Conservation (phyloP, 352 stramenopile species). For the Lagenidium sp. region DNA sequence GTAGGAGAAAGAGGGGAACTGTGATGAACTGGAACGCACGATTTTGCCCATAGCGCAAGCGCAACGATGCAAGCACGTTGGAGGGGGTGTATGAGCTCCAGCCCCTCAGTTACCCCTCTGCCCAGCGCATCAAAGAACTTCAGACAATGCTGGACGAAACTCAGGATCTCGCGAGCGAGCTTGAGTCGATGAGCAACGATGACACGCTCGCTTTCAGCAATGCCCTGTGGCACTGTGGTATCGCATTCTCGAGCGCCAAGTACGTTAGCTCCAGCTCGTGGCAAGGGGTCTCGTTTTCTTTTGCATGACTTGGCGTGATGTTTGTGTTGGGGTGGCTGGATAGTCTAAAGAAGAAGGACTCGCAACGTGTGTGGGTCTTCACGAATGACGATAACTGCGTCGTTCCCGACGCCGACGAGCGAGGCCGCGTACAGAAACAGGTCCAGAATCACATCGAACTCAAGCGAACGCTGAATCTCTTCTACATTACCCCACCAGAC, state of each 20-base stretch:
- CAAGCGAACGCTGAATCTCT: constrained; percentile 63
- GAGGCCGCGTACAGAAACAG: constrained; percentile 60
- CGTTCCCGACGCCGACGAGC: constrained; percentile 45
- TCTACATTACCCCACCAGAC: constrained; percentile 58
- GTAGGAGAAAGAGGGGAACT: too few species aligned
- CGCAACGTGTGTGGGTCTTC: constrained; percentile 81
- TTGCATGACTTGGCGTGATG: not conserved
- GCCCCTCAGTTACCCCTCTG: constrained; percentile 56
- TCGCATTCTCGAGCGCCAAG: constrained; percentile 76
- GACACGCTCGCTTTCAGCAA: constrained; percentile 72
- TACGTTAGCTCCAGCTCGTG: constrained; percentile 11
- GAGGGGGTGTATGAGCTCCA: constrained; percentile 76
- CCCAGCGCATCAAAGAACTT: constrained; percentile 66
- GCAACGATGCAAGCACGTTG: constrained; percentile 37
- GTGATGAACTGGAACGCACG: too few species aligned
- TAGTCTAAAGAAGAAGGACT: constrained; percentile 83
- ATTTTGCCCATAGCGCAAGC: constrained; percentile 68
- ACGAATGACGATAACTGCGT: constrained; percentile 66
- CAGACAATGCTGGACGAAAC: constrained; percentile 42
- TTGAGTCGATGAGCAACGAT: constrained; percentile 46
- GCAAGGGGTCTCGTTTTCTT: not conserved
- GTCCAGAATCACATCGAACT: constrained; percentile 79
- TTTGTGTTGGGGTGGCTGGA: not conserved
- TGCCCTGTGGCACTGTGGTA: constrained; percentile 72
- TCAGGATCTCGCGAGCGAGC: constrained; percentile 25